A percentile compares a stretch with the other conserved stretches of the same genome.
Conservation (phyloP, 2,329 filamentous ascomycete species). For the Zymoseptoria tritici region DNA sequence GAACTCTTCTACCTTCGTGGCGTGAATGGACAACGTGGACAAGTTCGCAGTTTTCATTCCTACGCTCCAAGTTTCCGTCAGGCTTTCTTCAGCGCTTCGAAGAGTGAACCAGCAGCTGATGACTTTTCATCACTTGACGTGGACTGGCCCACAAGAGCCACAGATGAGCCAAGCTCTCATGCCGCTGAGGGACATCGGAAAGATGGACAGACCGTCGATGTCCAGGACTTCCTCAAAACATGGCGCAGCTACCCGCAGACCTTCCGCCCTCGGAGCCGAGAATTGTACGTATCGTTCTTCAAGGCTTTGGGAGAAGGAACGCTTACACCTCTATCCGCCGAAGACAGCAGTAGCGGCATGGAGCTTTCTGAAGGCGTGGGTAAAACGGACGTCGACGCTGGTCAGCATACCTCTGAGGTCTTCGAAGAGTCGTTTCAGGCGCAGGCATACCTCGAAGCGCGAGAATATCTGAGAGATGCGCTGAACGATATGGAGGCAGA, state of each 20-base stretch:
- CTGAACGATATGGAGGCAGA: constrained; percentile 4
- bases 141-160: neutral
- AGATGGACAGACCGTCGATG: neutral
- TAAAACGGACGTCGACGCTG: neutral
- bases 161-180: neutral
- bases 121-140: neutral
- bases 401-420: neutral
- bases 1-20: constrained; percentile 3
- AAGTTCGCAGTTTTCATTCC: neutral
- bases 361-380: neutral
- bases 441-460: neutral
- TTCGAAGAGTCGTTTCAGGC: neutral
- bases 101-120: neutral
- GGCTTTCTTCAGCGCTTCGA: neutral
- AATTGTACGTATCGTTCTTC: neutral
- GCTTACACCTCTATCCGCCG: neutral
- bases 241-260: neutral
- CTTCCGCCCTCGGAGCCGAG: neutral
- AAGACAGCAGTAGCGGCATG: neutral
- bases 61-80: neutral
- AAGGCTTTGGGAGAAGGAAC: neutral
- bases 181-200: neutral
- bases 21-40: neutral
- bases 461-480: neutral
- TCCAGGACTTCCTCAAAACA: neutral